Conservation (phyloP, 2,329 filamentous ascomycete species). For the Penicillium hordei region DNA sequence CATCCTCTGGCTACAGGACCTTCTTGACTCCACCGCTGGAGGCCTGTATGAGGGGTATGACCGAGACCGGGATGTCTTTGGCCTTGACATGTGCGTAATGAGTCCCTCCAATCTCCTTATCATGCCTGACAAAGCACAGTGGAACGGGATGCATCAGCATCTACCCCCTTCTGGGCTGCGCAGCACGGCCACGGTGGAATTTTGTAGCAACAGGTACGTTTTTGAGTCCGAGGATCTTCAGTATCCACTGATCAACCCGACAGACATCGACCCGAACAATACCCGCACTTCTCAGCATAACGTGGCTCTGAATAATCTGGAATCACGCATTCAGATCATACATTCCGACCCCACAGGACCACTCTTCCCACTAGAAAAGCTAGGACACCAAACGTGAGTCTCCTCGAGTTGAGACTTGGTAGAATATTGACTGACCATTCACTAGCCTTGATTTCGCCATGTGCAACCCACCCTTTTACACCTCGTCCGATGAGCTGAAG, state of each 20-base stretch:
- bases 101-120: background rate
- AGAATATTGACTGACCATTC: background rate
- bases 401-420: background rate
- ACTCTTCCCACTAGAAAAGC: slow-evolving; percentile 62
- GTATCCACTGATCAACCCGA: slow-evolving; percentile 1
- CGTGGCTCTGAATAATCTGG: slow-evolving; percentile 63
- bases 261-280: slow-evolving; percentile 75
- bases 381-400: slow-evolving; percentile 27
- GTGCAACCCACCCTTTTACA: slow-evolving; percentile 94
- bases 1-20: slow-evolving; percentile 79
- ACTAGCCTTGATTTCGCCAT: slow-evolving; percentile 75
- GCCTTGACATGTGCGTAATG: slow-evolving; percentile 67
- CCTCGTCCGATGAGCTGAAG: slow-evolving; percentile 67
- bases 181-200: slow-evolving; percentile 66
- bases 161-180: slow-evolving; percentile 79
- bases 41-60: slow-evolving; percentile 53
- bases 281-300: slow-evolving; percentile 67
- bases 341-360: slow-evolving; percentile 52
- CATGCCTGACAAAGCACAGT: slow-evolving; percentile 38
- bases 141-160: slow-evolving; percentile 91
- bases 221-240: background rate
- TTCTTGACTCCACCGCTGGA: slow-evolving; percentile 68
- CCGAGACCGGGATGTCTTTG: slow-evolving; percentile 57
- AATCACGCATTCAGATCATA: slow-evolving; percentile 64
- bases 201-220: slow-evolving; percentile 65